These are phyloP conservation scores for Macrotyloma uniflorum DNA, from an alignment of 306 rosid genomes.

Conservation along the genomic window DNA sequence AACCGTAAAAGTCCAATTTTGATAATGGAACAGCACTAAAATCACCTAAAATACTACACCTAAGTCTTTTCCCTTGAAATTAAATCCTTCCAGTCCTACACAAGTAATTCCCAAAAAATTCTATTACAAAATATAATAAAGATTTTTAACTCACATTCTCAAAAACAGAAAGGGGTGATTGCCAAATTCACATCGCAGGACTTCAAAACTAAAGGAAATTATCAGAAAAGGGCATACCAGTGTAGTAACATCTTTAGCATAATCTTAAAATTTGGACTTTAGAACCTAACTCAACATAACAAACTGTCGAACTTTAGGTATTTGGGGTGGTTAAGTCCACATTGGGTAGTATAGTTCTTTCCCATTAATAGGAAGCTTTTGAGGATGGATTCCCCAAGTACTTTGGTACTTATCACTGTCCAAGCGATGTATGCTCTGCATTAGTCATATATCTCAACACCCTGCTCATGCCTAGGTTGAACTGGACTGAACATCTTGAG, in stretches of 20 bases:
- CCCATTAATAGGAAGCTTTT: too few relatives aligned
- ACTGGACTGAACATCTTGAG: neutral
- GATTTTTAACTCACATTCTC: neutral
- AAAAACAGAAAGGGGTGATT: neutral
- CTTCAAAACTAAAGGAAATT: neutral
- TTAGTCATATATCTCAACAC: neutral
- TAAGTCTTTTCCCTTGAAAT: neutral
- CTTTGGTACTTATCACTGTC: too few relatives aligned
- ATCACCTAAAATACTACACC: neutral
- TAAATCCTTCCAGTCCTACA: neutral
- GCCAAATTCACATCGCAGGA: neutral
- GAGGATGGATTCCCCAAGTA: too few relatives aligned
- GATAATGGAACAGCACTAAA: neutral
- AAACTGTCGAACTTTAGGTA: neutral
- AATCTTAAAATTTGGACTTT: neutral
- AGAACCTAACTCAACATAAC: neutral
- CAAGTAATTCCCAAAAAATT: neutral
- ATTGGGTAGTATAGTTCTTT: too few relatives aligned
- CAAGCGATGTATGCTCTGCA: neutral
- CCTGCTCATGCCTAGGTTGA: too few relatives aligned
- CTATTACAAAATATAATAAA: neutral
- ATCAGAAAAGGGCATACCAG: neutral
- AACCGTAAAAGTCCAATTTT: neutral
- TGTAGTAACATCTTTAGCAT: neutral
- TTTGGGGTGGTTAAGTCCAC: too few relatives aligned